These are phyloP conservation scores for Capronia americana DNA, from an alignment of 2,329 filamentous ascomycete species.

Conservation along the genomic window DNA sequence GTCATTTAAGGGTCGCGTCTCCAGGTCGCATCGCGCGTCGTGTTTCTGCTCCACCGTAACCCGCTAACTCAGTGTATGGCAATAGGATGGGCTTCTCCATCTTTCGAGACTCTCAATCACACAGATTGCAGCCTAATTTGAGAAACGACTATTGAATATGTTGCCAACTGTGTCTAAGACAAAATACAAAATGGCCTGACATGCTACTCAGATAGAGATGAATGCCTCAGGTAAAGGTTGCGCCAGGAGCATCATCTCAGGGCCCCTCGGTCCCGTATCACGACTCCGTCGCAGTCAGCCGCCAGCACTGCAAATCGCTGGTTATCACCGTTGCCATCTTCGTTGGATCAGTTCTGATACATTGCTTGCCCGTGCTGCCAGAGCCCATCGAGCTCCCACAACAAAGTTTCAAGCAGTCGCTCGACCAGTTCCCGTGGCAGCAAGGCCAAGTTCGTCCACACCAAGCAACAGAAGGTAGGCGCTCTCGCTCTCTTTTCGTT, in stretches of 20 bases:
- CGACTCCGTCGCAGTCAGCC: background rate
- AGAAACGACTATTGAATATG: background rate
- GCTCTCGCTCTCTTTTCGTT: background rate
- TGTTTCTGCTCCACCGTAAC: conserved; percentile 5
- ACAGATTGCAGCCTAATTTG: background rate
- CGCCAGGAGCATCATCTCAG: background rate
- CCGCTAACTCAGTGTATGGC: background rate
- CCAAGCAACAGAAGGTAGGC: background rate
- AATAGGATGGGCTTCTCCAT: background rate
- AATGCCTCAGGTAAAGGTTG: background rate
- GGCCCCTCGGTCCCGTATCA: background rate
- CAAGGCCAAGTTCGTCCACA: background rate
- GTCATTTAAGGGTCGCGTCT: conserved; percentile 15
- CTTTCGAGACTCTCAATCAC: background rate
- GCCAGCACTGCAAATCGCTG: background rate
- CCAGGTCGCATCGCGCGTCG: background rate
- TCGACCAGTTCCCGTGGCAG: background rate
- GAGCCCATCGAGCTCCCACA: background rate
- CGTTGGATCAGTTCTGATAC: background rate
- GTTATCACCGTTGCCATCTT: background rate
- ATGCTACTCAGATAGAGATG: background rate
- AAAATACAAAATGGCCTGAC: background rate
- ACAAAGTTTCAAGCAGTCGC: background rate
- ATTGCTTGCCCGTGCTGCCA: background rate
- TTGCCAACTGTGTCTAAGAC: background rate